Evolutionary conservation across 2,329 filamentous ascomycete species (phyloP).

Genomic region (Ophiostoma australiae): DNA sequence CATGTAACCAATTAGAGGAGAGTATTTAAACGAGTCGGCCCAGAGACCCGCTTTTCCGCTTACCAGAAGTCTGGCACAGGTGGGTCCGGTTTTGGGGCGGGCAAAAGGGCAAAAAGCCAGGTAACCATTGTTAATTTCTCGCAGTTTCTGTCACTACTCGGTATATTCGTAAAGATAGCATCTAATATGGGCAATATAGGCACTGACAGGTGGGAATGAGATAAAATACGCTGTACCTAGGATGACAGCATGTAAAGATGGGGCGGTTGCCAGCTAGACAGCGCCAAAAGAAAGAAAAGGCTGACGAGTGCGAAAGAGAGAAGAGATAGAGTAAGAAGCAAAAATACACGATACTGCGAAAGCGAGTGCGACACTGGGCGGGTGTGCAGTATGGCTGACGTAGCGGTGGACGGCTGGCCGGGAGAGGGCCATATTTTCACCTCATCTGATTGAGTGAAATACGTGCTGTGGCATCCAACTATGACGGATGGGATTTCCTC

Average conservation of each 20-base stretch:
- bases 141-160: not conserved
- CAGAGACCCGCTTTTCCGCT: not conserved
- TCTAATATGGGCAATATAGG: not conserved
- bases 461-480: not conserved
- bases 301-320: not conserved
- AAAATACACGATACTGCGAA: not conserved
- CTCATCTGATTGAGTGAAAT: not conserved
- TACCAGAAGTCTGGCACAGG: slow-evolving; percentile 12
- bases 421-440: not conserved
- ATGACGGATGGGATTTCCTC: not conserved
- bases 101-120: not conserved
- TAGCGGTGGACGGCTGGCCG: not conserved
- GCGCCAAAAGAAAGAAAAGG: not conserved
- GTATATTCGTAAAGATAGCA: no score
- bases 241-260: not conserved
- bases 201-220: not conserved
- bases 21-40: not conserved
- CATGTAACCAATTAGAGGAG: not conserved
- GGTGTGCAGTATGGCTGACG: not conserved
- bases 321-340: not conserved
- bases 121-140: not conserved
- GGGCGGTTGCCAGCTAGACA: not conserved
- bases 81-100: not conserved
- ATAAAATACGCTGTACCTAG: not conserved
- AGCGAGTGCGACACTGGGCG: not conserved